Evolutionary conservation across 139 green algal species (phyloP).

Genomic region (Coccomyxa sp.): DNA sequence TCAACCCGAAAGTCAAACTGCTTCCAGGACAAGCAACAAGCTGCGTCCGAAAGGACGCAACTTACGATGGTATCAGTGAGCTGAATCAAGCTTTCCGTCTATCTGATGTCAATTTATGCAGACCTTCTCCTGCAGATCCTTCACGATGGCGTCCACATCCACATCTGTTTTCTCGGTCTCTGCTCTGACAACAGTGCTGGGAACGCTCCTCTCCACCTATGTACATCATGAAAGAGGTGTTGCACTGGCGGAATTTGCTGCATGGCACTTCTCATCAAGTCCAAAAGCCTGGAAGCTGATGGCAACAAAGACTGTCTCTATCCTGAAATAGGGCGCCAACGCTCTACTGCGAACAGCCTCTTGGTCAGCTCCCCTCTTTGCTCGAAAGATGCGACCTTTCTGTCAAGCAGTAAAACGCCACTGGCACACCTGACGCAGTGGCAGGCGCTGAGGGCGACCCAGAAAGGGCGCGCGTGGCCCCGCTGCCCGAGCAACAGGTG

Average conservation of each 20-base stretch:
- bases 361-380: too few relatives aligned
- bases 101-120: not conserved
- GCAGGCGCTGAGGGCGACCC: not conserved
- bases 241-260: too few relatives aligned
- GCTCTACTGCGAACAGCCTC: too few relatives aligned
- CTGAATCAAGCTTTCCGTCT: not conserved
- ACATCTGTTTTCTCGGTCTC: conserved; percentile 15
- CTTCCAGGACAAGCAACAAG: not conserved
- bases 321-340: too few relatives aligned
- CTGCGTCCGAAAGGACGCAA: not conserved
- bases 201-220: not conserved
- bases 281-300: too few relatives aligned
- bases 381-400: not conserved
- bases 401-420: not conserved
- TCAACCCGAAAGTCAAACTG: conserved; percentile 1
- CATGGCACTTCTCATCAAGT: too few relatives aligned
- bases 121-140: conserved; percentile 76
- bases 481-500: not conserved
- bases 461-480: not conserved
- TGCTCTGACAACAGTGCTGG: not conserved
- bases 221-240: too few relatives aligned
- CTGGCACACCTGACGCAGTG: not conserved
- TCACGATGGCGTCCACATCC: conserved; percentile 63
- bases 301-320: too few relatives aligned
- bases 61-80: not conserved